Base-by-base conservation (phyloP, 768 basidiomycete species). In the Boletales sp. region DNA sequence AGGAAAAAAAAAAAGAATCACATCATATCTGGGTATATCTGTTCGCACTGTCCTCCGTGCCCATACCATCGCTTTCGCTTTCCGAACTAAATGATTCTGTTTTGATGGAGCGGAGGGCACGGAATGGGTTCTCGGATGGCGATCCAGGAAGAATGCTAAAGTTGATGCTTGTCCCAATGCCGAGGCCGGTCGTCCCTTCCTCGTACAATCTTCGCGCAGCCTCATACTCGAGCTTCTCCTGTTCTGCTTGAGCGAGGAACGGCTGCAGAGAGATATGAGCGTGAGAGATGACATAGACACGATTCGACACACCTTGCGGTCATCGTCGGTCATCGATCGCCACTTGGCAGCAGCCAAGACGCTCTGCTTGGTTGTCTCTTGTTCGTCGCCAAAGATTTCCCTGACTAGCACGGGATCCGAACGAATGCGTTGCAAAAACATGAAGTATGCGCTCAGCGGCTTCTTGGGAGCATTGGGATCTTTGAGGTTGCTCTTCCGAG, bases 401-500 rank as follows among this genome's bases (percentile, higher is more conserved):
- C 66, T 75, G 10, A 90, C 87, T n/a, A 94, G 70, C 33, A 74
- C 72, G 3, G 83, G 80, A 61, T 89, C 83, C 46, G 88, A 85
- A 53, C 94, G 78, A 58, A 96, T 96, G 40, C 86, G 82, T 66
- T 94, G 92, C 56, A 95, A 68, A 74, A 94, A 96, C 84, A 94
- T 89, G 57, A 96, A 95, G 63, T 95, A 96, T 0, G 94, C 92
- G 64, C 84, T 87, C 39, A 95, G 80, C 7, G 94, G 94, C 64
- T 95, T 95, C 82, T 93, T 94, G 4, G 94, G 94, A 8, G 92
- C 94, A 63, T 96, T 95, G 32, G 93, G 93, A 66, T 96, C 93
- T 73, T 94, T 95, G 71, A 96, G 88, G 66, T 96, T 96, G 57
- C 87, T 87, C 78, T 87, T 90, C 55, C 91, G 79, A 35, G 89